Percentiles rank a stretch among this genome's conserved stretches.
These are phyloP conservation scores for Fomes fomentarius DNA, from an alignment of 1,284 basidiomycete species.

Conservation along the genomic window DNA sequence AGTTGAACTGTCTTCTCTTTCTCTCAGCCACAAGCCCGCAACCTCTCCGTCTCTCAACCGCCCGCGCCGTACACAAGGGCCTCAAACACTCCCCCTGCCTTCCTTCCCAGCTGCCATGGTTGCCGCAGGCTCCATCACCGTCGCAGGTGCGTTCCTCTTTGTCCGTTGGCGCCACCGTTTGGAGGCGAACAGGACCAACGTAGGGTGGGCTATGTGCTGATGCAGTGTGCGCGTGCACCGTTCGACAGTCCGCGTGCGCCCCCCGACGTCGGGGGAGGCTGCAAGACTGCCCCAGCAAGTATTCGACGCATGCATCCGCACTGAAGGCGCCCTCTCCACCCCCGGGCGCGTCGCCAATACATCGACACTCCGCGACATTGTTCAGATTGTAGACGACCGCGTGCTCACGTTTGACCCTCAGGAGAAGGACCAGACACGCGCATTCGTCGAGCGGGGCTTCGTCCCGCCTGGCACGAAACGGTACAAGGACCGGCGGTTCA, in stretches of 20 bases:
- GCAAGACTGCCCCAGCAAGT: slow-evolving; percentile 75
- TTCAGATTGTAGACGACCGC: slow-evolving; percentile 82
- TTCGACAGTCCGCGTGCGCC: slow-evolving; percentile 85
- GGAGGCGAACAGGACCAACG: slow-evolving; percentile 8
- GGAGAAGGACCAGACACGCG: slow-evolving; percentile 75
- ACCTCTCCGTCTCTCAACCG: slow-evolving; percentile 10
- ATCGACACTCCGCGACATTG: slow-evolving; percentile 69
- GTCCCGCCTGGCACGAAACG: slow-evolving; percentile 83
- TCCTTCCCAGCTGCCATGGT: slow-evolving; percentile 54
- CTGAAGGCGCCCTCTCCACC: slow-evolving; percentile 81
- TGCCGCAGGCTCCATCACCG: slow-evolving; percentile 83
- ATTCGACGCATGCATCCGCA: slow-evolving; percentile 72
- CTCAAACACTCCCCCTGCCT: slow-evolving; percentile 6
- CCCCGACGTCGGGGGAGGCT: slow-evolving; percentile 83
- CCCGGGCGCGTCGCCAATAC: slow-evolving; percentile 57
- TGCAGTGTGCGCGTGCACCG: too few species aligned
- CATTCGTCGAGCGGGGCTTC: slow-evolving; percentile 82
- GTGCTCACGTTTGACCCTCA: slow-evolving; percentile 96
- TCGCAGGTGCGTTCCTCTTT: slow-evolving; percentile 62
- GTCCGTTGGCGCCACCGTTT: slow-evolving; percentile 10
- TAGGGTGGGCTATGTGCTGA: slow-evolving; percentile 1
- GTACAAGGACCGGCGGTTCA: slow-evolving; percentile 93
- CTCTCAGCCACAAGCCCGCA: slow-evolving; percentile 8
- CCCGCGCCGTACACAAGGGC: slow-evolving; percentile 12
- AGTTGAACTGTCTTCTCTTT: slow-evolving; percentile 15